Percentiles rank a stretch among this genome's conserved stretches.
Evolutionary conservation across 257 asterid species (phyloP).

Genomic region (Rauvolfia tetraphylla): DNA sequence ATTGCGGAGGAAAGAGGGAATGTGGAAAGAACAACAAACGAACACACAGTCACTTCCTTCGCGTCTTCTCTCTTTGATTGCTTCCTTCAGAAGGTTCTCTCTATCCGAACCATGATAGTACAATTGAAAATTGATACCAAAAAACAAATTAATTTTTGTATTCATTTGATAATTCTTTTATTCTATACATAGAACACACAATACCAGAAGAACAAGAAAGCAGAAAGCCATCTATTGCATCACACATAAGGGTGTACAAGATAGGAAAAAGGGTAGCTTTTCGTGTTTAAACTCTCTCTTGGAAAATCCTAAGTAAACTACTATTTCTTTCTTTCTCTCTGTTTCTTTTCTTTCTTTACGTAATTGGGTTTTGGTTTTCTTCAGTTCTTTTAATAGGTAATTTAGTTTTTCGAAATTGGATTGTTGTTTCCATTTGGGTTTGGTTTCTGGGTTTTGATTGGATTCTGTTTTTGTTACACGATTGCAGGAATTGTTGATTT

Average conservation of each 20-base stretch:
- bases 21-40: slow-evolving; percentile 14
- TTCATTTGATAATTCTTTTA: background rate
- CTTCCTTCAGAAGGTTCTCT: slow-evolving; percentile 28
- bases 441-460: background rate
- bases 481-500: slow-evolving; percentile 21
- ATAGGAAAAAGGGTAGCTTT: slow-evolving; percentile 16
- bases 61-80: background rate
- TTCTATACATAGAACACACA: background rate
- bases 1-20: background rate
- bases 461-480: background rate
- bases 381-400: background rate
- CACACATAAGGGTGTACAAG: background rate
- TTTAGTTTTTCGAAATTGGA: background rate
- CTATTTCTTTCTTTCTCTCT: slow-evolving; percentile 3
- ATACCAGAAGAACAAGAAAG: slow-evolving; percentile 17
- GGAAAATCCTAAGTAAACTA: slow-evolving; percentile 20
- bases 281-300: slow-evolving; percentile 20
- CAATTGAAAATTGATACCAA: background rate
- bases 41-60: slow-evolving; percentile 2
- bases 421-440: slow-evolving; percentile 4
- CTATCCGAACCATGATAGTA: background rate
- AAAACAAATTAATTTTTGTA: background rate
- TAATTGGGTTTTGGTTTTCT: slow-evolving; percentile 7
- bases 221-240: slow-evolving; percentile 1
- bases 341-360: slow-evolving; percentile 7